Conservation (phyloP, 768 basidiomycete species). For the Collybia sp. region DNA sequence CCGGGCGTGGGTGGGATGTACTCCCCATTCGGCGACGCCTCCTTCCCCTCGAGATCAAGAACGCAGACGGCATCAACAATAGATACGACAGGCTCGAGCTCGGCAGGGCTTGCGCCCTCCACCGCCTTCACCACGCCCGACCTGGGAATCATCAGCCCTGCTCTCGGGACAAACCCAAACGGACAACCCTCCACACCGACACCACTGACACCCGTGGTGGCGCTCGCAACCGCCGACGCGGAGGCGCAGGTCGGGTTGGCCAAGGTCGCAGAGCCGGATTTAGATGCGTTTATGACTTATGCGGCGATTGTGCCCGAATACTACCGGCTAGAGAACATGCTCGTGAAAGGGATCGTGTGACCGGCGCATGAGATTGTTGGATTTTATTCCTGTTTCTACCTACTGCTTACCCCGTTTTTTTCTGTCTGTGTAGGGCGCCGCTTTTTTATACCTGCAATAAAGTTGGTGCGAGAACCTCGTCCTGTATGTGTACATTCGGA, state of each 20-base stretch:
- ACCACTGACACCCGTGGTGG: conserved; percentile 64
- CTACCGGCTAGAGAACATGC: conserved; percentile 72
- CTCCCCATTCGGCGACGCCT: conserved; percentile 24
- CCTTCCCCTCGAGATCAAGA: conserved; percentile 45
- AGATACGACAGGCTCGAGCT: conserved; percentile 28
- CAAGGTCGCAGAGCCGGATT: conserved; percentile 80
- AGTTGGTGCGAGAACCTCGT: too few species aligned
- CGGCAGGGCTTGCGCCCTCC: conserved; percentile 23
- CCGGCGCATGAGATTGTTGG: background rate
- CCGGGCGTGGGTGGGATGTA: conserved; percentile 14
- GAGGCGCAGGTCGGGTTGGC: conserved; percentile 75
- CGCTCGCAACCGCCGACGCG: conserved; percentile 65
- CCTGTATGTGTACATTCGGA: too few species aligned
- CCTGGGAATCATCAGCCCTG: conserved; percentile 27
- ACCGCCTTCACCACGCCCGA: conserved; percentile 67
- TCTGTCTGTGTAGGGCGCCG: too few species aligned
- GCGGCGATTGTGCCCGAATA: conserved; percentile 84
- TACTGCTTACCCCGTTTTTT: background rate
- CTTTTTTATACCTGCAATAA: too few species aligned
- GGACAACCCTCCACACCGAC: conserved; percentile 46
- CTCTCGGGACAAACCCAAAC: conserved; percentile 27
- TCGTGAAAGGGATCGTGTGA: conserved; percentile 59
- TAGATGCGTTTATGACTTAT: conserved; percentile 83
- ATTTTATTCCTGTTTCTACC: background rate
- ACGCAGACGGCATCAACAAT: conserved; percentile 46